Evolutionary conservation across 2,329 filamentous ascomycete species (phyloP), one percentile per base, ranked within the genome.

Genomic region (Exserohilum turcica): DNA sequence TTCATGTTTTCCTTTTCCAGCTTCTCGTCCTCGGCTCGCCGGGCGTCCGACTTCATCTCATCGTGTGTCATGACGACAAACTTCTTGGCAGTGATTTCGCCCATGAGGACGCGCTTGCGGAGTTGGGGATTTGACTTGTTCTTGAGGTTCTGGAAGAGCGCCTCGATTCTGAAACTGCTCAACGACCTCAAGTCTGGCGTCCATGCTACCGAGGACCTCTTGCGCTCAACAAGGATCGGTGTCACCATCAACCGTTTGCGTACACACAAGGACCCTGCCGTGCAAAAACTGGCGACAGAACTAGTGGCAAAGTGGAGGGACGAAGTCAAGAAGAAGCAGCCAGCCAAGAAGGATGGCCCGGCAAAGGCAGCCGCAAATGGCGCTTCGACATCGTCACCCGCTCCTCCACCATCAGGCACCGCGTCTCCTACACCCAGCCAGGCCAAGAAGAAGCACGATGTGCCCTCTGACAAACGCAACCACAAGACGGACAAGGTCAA

Each of bases 1-100:
- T 92, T 92, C 90, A 97, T 92, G 77, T 99, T 99, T 77, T 97
- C 91, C 77, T 90, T 86, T 72, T 92, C 83, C 44, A 96, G 82
- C 74, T 86, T 86, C 64, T 84, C 79, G 64, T 97, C 92, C 70
- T 88, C 84, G 66, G 85, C 86, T 56, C 87, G 86, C 76, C 90
- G 89, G 75, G 94, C 87, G 43, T 87, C 88, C 42, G 90, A 94
- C 79, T 95, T 95, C 72, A 99, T 85, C 74, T 97, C 93, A 49
- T 96, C 90, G 66, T 90, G 87, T 7, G 86, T 84, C 94, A 99
- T 96, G 67, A 80, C 79, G 52, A 96, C 92, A 65, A 99, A 95
- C 31, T 81, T 80, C 2, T 86, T 84, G 0, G 92, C 79, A 0
- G 82, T 63, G 54, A 97, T 90, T 24, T 89, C 84, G 55, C 89